Evolutionary conservation across 1,284 basidiomycete genomes (phyloP), one percentile per base, ranked within the genome.

Genomic region (Ceratobasidium papillatum): DNA sequence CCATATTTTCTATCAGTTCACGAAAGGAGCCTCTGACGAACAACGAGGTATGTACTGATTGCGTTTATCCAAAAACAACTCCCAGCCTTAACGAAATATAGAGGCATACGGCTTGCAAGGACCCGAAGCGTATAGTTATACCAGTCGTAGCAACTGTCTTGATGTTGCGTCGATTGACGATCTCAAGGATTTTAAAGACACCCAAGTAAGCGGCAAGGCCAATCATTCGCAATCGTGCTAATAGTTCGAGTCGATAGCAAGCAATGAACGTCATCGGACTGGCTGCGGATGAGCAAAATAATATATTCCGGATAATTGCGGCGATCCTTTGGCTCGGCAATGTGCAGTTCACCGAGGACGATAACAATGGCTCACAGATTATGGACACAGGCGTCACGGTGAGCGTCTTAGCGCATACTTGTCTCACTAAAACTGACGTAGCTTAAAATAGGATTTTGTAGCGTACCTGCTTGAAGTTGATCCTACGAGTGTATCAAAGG

Each of bases 1-100:
- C 83, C 98, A 99, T 82, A 98, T 99, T 78, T 99, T 99, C 85
- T 99, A 99, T 83, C 98, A 99, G 82, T 97, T 99, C 82, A 98
- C 98, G 52, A 99, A 99, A 82, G 96, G 92, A 5, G 98, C 98
- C 3, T 90, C 92, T 4, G 86, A 91, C 58, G 92, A 91, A 71
- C 95, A 98, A 83, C 89, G 95, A 82, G 94, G 94, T 94, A 69
- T 32, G 85, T 79, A 79, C 41, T 43, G 0, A 38, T 38, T 58
- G 8, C 3, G 11, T 47, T 34, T 12, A 68, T 45, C 32, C 45
- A 38, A 14, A 22, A 51, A n/a, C 17, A 19, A 51, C 22, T 32
- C 25, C 34, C 43, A 43, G 27, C 54, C 2, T 27, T 22, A 79
- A 75, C 45, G n/a, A 52, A 27, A 71, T 65, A 41, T 82, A 96